Conservation (phyloP, 2,329 filamentous ascomycete genomes). For the Pseudocercospora pini-densiflorae region DNA sequence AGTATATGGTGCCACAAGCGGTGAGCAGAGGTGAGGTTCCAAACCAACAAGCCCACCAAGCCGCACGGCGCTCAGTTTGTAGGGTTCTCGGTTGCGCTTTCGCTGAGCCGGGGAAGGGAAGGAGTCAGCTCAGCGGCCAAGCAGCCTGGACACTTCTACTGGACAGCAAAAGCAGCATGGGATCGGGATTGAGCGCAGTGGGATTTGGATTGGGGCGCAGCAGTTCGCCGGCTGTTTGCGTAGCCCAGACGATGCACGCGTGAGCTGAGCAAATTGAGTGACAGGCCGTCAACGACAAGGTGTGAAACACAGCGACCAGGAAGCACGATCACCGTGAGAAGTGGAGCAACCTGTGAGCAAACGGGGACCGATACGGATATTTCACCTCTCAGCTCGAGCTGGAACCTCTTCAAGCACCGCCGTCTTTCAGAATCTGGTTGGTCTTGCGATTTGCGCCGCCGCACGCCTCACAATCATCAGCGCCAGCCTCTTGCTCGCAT, state of each 20-base stretch:
- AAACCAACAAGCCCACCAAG: background rate
- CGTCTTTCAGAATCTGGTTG: background rate
- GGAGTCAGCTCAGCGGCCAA: background rate
- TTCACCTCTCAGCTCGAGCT: background rate
- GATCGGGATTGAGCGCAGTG: background rate
- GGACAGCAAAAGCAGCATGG: background rate
- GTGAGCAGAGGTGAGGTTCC: constrained; percentile 1
- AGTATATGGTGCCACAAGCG: constrained; percentile 5
- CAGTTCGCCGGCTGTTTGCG: background rate
- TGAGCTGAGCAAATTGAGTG: background rate
- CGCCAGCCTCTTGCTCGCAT: background rate
- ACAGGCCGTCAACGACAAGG: background rate
- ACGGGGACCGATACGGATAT: background rate
- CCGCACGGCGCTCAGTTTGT: background rate
- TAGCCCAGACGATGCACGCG: background rate
- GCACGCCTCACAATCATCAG: background rate
- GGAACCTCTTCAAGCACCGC: background rate
- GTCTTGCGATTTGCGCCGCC: background rate
- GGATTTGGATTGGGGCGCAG: background rate
- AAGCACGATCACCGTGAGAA: background rate
- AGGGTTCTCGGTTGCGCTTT: too few relatives aligned
- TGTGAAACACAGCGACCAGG: background rate
- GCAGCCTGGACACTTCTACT: background rate
- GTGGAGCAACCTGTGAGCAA: too few relatives aligned
- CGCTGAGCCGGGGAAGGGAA: too few relatives aligned